Evolutionary conservation across 2,329 filamentous ascomycete species (phyloP).

Genomic region (Aciculosporium take): DNA sequence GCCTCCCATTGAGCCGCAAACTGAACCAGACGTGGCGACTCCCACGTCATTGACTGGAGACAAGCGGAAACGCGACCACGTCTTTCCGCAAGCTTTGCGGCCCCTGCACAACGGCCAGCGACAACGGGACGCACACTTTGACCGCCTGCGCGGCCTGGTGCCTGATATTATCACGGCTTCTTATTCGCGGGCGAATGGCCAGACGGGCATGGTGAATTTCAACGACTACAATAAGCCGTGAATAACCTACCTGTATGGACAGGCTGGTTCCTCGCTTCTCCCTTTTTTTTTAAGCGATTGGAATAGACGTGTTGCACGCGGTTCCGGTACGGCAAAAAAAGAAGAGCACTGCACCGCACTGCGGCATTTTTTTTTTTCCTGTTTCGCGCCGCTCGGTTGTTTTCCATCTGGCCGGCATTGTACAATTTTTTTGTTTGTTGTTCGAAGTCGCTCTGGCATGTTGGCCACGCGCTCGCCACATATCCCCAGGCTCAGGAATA

Average conservation of each 20-base stretch:
- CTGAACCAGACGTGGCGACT: slow-evolving; percentile 10
- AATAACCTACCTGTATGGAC: background rate
- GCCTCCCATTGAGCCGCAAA: slow-evolving; percentile 21
- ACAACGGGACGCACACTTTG: slow-evolving; percentile 20
- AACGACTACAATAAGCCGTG: slow-evolving; percentile 15
- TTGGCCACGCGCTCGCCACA: background rate
- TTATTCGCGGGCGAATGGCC: slow-evolving; percentile 23
- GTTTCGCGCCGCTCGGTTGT: background rate
- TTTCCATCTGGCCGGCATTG: background rate
- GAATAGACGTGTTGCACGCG: too few species aligned
- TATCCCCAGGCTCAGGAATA: background rate
- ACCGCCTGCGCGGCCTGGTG: slow-evolving; percentile 11
- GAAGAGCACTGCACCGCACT: background rate
- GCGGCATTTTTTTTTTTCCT: background rate
- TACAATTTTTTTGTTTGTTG: too few species aligned
- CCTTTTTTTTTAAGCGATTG: background rate
- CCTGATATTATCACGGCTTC: slow-evolving; percentile 18
- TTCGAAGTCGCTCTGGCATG: background rate
- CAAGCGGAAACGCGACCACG: slow-evolving; percentile 24
- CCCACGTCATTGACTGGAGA: slow-evolving; percentile 16
- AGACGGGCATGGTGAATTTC: slow-evolving; percentile 17
- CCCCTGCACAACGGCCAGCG: slow-evolving; percentile 24
- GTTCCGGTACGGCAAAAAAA: background rate
- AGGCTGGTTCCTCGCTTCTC: background rate
- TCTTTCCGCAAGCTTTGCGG: slow-evolving; percentile 18